Percentiles rank a stretch among this genome's conserved stretches.
phyloP scores from a whole-genome alignment of 208 protist species.

The Acanthamoeba royreba region DNA sequence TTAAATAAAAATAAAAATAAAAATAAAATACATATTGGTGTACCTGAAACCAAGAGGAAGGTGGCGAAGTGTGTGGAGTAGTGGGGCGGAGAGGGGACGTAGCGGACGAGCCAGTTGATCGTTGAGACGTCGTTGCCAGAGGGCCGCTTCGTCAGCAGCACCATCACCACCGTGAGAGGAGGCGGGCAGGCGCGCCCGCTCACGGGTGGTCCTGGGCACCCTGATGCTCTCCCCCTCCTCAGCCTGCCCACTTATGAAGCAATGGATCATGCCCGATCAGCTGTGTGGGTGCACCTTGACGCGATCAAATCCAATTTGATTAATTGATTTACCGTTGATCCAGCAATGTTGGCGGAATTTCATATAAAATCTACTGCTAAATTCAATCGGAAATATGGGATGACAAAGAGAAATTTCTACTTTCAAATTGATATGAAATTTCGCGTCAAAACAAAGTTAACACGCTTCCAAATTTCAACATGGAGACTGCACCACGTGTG shows the following conservation, averaged over 20 bases:
- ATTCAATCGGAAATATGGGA: no score
- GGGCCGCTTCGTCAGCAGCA: no score
- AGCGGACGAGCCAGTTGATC: not conserved
- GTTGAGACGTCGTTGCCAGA: conserved; percentile 31
- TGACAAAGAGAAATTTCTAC: no score
- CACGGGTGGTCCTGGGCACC: not conserved
- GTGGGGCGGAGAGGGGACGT: not conserved
- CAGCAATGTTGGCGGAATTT: no score
- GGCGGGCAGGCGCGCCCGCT: not conserved
- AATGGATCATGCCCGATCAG: conserved; percentile 38
- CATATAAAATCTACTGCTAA: no score
- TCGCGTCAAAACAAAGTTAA: no score
- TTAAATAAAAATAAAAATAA: not conserved
- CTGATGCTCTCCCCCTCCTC: not conserved
- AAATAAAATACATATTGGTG: not conserved
- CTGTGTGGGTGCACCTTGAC: no score
- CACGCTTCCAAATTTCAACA: no score
- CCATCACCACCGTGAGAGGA: not conserved
- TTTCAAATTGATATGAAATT: no score
- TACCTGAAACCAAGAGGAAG: conserved; percentile 32
- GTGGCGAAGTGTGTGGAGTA: not conserved
- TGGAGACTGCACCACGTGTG: no score
- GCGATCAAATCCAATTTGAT: no score
- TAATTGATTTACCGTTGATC: no score
- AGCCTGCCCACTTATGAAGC: not conserved